Evolutionary conservation across 345 rosid genomes (phyloP), one percentile per base, ranked within the genome.

Genomic region (Noccaea bulbosa): DNA sequence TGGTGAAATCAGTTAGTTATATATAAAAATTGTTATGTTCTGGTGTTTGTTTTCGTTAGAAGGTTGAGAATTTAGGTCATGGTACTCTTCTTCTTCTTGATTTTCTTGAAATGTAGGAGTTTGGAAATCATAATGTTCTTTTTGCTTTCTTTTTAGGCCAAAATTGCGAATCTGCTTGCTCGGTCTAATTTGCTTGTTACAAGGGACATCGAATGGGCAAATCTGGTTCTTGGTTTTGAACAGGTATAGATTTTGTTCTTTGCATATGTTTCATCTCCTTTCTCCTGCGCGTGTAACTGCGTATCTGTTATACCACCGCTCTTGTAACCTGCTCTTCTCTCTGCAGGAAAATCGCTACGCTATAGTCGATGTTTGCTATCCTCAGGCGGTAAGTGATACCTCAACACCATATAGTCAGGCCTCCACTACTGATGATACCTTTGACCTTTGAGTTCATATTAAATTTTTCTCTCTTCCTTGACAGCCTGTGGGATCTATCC

Each of bases 121-220:
- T 32, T 34, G 8, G 65, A 69, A 34, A 11, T 55, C 65, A n/a
- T 34, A 38, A 40, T 38, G 4, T 33, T 72, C 14, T 64, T 45
- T 48, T 46, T n/a, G 30, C 30, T 45, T 64, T 55, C 14, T 64
- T 46, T 8, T 65, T 70, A 88, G 98, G 83, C 74, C 66, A 70
- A 53, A 63, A 81, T 93, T 67, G 91, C 98, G 27, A 83, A 88
- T 38, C 90, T 91, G 77, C 94, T 93, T 79, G 97, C 98, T 48
- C 81, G 98, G 76, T 91, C 97, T 74, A 91, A 91, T 84, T 77
- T 91, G 86, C 79, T 93, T 52, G 83, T 93, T 74, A 89, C 98
- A n/a, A 86, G 98, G 79, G 96, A 93, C 79, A 87, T 93, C 67
- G 97, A 93, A 72, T 91, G 98, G 98, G 97, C 94, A 41, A 93